Conservation (phyloP, 345 rosid genomes). For the Dovyalis caffra region DNA sequence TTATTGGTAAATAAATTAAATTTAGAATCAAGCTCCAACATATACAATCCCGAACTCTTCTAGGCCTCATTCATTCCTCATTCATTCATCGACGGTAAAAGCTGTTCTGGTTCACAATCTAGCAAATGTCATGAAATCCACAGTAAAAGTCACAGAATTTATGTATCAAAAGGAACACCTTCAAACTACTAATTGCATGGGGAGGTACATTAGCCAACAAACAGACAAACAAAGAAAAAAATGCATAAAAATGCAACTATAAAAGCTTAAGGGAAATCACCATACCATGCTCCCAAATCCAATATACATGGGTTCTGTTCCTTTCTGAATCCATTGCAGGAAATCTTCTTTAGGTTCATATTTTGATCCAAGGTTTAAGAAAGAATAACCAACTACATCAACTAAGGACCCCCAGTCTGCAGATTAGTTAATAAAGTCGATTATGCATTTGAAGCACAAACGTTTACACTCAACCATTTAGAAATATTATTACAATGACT, state of each 20-base stretch:
- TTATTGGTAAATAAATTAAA: not conserved
- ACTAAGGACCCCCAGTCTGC: conserved; percentile 95
- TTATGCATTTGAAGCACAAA: conserved; percentile 1
- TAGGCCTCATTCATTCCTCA: not conserved
- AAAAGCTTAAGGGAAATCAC: conserved; percentile 1
- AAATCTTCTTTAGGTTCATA: conserved; percentile 74
- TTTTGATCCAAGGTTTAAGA: conserved; percentile 78
- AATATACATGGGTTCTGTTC: conserved; percentile 78
- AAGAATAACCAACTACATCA: conserved; percentile 96
- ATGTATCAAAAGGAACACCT: not conserved
- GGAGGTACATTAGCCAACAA: not conserved
- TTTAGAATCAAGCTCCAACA: not conserved
- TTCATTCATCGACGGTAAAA: not conserved
- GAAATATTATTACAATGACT: not conserved
- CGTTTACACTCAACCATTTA: conserved; percentile 1
- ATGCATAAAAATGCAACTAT: not conserved
- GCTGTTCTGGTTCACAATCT: not conserved
- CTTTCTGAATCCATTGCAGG: conserved; percentile 67
- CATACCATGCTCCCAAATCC: conserved; percentile 99
- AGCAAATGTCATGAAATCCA: not conserved
- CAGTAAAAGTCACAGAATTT: not conserved
- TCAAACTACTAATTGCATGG: not conserved
- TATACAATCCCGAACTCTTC: not conserved
- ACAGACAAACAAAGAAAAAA: not conserved
- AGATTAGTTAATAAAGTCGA: conserved; percentile 24